phyloP scores from a whole-genome alignment of 2,329 filamentous ascomycete species.

The Fusarium udum region DNA sequence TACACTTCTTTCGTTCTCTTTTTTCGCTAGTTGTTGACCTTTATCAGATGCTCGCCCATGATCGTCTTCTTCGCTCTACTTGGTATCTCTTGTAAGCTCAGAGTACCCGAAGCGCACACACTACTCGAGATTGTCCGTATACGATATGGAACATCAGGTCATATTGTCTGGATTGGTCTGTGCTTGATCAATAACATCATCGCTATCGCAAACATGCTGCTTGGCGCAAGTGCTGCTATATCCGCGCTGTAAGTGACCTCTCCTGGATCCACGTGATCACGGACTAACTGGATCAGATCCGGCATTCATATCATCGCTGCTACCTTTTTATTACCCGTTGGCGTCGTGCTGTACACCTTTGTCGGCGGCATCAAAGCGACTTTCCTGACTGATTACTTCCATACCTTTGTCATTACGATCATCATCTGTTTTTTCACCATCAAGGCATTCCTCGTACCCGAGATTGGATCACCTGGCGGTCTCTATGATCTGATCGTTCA shows the following conservation, averaged over 20 bases:
- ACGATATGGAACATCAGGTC: slow-evolving; percentile 57
- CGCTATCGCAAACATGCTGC: slow-evolving; percentile 62
- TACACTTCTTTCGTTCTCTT: fast-evolving
- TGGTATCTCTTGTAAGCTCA: slow-evolving; percentile 61
- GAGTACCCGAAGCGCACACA: slow-evolving; percentile 64
- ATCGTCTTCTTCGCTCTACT: slow-evolving; percentile 64
- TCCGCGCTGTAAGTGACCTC: slow-evolving; percentile 43
- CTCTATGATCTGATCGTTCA: slow-evolving; percentile 61
- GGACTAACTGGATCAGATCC: slow-evolving; percentile 44
- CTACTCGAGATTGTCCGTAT: slow-evolving; percentile 63
- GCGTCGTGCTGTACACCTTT: slow-evolving; percentile 52
- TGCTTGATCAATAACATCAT: slow-evolving; percentile 65
- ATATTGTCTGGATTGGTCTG: slow-evolving; percentile 61
- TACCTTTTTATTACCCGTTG: slow-evolving; percentile 55
- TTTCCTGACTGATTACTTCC: slow-evolving; percentile 61
- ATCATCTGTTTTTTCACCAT: slow-evolving; percentile 60
- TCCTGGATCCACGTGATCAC: not conserved
- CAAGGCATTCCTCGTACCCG: slow-evolving; percentile 56
- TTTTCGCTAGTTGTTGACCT: fast-evolving
- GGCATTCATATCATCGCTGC: slow-evolving; percentile 61
- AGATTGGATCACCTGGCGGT: slow-evolving; percentile 58
- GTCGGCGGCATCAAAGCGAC: slow-evolving; percentile 54
- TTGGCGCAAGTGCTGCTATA: slow-evolving; percentile 51
- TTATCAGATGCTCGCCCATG: slow-evolving; percentile 57
- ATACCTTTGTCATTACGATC: slow-evolving; percentile 64